These are phyloP conservation scores for Agrocybe praecox DNA, from an alignment of 768 basidiomycete genomes.

Conservation along the genomic window DNA sequence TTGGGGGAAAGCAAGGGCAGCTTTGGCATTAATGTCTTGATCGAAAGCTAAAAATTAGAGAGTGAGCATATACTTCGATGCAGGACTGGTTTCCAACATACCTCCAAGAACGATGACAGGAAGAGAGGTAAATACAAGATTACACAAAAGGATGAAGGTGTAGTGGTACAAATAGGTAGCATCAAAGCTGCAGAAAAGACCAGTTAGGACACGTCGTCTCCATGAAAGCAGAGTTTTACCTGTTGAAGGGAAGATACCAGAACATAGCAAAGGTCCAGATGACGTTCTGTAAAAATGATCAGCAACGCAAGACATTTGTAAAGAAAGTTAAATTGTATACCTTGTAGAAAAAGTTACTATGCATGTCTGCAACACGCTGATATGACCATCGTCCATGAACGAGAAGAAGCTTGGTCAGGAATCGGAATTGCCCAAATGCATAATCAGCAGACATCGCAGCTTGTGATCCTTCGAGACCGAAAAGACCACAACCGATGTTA, in stretches of 20 bases:
- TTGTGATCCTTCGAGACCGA: slow-evolving; percentile 95
- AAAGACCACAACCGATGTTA: slow-evolving; percentile 94
- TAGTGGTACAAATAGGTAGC: slow-evolving; percentile 95
- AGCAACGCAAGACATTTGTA: slow-evolving; percentile 5
- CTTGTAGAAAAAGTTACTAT: slow-evolving; percentile 99
- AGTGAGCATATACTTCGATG: not conserved
- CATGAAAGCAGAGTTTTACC: slow-evolving; percentile 41
- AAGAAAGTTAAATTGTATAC: slow-evolving; percentile 36
- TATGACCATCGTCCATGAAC: slow-evolving; percentile 99
- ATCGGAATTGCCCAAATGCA: slow-evolving; percentile 97
- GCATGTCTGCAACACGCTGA: slow-evolving; percentile 95
- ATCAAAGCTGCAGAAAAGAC: slow-evolving; percentile 66
- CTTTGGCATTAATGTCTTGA: slow-evolving; percentile 90
- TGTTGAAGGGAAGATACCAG: slow-evolving; percentile 91
- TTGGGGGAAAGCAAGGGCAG: slow-evolving; percentile 90
- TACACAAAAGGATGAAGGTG: slow-evolving; percentile 91
- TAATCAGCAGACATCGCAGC: slow-evolving; percentile 99
- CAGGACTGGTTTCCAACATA: too few relatives aligned
- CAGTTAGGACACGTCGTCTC: slow-evolving; percentile 9
- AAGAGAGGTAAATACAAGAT: slow-evolving; percentile 90
- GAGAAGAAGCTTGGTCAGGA: slow-evolving; percentile 85
- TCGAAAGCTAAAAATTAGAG: slow-evolving; percentile 68
- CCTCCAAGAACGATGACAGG: slow-evolving; percentile 92
- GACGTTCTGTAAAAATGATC: slow-evolving; percentile 59
- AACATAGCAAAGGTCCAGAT: slow-evolving; percentile 94